Evolutionary conservation across 2,329 filamentous ascomycete genomes (phyloP).

Genomic region (Talaromyces sp.): DNA sequence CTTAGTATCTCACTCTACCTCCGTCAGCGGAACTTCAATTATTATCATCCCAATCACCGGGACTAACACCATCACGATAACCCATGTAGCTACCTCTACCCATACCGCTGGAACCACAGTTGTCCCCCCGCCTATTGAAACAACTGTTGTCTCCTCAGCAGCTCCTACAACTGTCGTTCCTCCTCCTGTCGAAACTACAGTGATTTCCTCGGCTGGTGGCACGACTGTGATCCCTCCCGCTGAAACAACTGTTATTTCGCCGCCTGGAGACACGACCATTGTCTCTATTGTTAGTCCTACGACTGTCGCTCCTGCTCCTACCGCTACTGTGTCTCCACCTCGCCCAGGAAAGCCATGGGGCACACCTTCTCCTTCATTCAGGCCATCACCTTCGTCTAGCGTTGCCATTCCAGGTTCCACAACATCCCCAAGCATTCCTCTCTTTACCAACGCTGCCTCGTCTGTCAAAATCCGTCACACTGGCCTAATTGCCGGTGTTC

Average conservation of each 20-base stretch:
- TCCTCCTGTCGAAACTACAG: neutral
- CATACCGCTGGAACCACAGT: neutral
- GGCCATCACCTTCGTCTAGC: neutral
- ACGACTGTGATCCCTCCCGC: neutral
- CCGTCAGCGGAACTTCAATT: conserved; percentile 8
- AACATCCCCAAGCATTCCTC: conserved; percentile 3
- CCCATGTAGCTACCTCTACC: conserved; percentile 8
- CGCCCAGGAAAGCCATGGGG: neutral
- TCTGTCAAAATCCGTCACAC: conserved; percentile 1
- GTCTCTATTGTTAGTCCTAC: neutral
- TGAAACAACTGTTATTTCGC: neutral
- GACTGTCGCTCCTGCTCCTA: neutral
- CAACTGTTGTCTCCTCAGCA: neutral
- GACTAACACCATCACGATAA: conserved; percentile 12
- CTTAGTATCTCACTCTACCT: conserved; percentile 5
- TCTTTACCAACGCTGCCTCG: conserved; percentile 4
- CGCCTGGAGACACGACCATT: neutral
- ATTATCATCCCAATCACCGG: conserved; percentile 8
- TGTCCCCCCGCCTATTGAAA: neutral
- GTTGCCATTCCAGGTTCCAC: conserved; percentile 1
- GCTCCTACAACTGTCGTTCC: neutral
- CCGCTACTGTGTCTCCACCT: neutral
- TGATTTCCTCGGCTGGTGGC: neutral
- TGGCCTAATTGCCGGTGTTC: neutral
- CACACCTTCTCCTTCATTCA: neutral